A percentile compares a stretch with the other conserved stretches of the same genome.
Evolutionary conservation across 139 green algal species (phyloP).

Genomic region (Closterium sp.): DNA sequence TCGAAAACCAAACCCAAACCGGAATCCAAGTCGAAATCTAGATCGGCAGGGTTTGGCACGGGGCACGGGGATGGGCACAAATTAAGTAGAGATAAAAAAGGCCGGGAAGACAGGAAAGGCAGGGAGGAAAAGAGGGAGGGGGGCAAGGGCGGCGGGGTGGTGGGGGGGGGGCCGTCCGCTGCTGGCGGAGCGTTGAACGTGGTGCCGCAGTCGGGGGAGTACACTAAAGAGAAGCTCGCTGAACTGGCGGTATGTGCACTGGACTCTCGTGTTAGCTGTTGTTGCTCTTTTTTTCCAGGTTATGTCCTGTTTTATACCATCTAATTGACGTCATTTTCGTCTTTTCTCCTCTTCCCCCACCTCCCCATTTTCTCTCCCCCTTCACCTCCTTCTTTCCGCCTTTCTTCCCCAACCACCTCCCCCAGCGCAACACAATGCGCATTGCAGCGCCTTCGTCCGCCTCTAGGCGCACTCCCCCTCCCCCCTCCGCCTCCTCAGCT

Average conservation of each 20-base stretch:
- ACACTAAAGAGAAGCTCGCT: conserved; percentile 46
- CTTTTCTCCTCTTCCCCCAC: too few relatives aligned
- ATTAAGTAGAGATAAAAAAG: neutral
- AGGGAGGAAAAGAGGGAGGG: neutral
- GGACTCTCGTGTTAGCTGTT: too few relatives aligned
- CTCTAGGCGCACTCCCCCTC: neutral
- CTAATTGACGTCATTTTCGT: too few relatives aligned
- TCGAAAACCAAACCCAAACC: too few relatives aligned
- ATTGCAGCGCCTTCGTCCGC: neutral
- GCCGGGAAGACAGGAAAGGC: neutral
- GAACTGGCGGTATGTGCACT: conserved; percentile 28
- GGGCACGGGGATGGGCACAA: neutral
- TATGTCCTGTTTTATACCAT: too few relatives aligned
- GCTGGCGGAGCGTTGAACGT: neutral
- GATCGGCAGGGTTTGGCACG: neutral
- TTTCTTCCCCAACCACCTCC: too few relatives aligned
- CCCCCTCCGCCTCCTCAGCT: neutral
- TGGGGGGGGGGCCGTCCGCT: neutral
- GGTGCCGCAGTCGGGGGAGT: conserved; percentile 24
- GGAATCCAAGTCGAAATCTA: neutral
- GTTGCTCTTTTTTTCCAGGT: too few relatives aligned
- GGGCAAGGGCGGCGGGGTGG: neutral
- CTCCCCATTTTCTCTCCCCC: neutral
- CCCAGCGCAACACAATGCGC: neutral
- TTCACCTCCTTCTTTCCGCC: too few relatives aligned